A percentile compares a stretch with the other conserved stretches of the same genome.
Evolutionary conservation across 2,329 filamentous ascomycete genomes (phyloP).

Genomic region (Trichoderma oligosporum): DNA sequence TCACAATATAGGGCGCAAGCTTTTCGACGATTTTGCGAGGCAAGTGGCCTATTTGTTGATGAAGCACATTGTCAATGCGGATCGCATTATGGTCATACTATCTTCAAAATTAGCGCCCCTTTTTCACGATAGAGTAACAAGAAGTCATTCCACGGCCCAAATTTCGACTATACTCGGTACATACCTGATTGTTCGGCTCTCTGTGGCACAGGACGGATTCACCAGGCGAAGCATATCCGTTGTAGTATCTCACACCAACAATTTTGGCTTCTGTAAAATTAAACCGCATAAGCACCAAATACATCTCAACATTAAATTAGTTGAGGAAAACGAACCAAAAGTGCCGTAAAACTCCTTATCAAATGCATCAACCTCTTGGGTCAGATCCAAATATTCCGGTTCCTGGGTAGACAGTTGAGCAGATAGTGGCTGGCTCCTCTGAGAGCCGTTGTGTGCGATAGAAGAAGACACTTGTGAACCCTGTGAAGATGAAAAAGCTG

Average conservation of each 20-base stretch:
- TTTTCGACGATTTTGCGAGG: conserved; percentile 64
- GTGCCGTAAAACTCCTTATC: conserved; percentile 46
- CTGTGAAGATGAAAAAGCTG: conserved; percentile 22
- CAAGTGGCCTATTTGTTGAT: conserved; percentile 74
- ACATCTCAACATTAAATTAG: no score
- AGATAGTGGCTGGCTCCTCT: neutral
- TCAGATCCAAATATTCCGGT: conserved; percentile 41
- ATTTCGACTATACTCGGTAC: neutral
- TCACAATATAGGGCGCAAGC: conserved; percentile 67
- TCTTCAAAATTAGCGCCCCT: neutral
- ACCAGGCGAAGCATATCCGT: conserved; percentile 57
- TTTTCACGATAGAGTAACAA: no score
- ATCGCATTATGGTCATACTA: conserved; percentile 73
- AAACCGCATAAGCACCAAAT: neutral
- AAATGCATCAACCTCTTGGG: conserved; percentile 44
- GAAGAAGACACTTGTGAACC: conserved; percentile 4
- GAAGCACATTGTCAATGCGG: conserved; percentile 71
- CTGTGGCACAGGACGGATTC: conserved; percentile 61
- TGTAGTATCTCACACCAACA: conserved; percentile 57
- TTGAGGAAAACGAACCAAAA: conserved; percentile 34
- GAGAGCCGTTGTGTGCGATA: conserved; percentile 21
- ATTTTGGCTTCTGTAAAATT: conserved; percentile 42
- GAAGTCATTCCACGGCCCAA: neutral
- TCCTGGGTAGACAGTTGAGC: conserved; percentile 28
- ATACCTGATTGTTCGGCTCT: conserved; percentile 60